These are phyloP conservation scores for Neonectria ditissima DNA, from an alignment of 2,329 filamentous ascomycete genomes.

Conservation along the genomic window DNA sequence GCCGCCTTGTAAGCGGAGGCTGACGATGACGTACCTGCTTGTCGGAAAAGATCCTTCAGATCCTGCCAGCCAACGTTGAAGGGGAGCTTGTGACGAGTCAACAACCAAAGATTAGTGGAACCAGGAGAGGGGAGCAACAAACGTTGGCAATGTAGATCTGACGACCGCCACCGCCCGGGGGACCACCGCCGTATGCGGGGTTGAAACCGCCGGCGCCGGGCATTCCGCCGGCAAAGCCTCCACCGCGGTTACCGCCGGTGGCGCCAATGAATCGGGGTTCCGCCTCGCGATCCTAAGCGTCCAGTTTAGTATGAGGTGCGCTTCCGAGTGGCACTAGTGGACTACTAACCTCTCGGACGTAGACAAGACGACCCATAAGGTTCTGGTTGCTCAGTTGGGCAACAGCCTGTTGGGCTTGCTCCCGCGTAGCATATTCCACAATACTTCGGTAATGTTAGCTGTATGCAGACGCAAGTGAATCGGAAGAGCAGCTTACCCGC, in stretches of 20 bases:
- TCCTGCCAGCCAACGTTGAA: slow-evolving; percentile 99
- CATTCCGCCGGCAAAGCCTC: slow-evolving; percentile 65
- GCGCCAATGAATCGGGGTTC: slow-evolving; percentile 95
- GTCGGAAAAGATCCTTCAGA: slow-evolving; percentile 97
- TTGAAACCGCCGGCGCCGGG: slow-evolving; percentile 62
- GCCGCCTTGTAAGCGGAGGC: slow-evolving; percentile 5
- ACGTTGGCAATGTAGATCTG: slow-evolving; percentile 99
- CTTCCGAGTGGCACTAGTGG: too few relatives aligned
- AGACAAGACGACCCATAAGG: slow-evolving; percentile 97
- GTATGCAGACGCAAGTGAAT: background rate
- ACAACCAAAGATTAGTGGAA: slow-evolving; percentile 28
- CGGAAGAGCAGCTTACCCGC: slow-evolving; percentile 81
- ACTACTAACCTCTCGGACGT: slow-evolving; percentile 88
- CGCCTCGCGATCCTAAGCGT: slow-evolving; percentile 87
- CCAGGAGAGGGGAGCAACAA: slow-evolving; percentile 63
- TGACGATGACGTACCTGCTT: slow-evolving; percentile 79
- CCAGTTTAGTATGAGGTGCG: background rate
- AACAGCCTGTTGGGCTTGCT: slow-evolving; percentile 98
- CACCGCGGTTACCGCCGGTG: slow-evolving; percentile 71
- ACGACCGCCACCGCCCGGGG: slow-evolving; percentile 70
- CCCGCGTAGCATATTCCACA: slow-evolving; percentile 99
- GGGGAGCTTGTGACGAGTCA: slow-evolving; percentile 75
- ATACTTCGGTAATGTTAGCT: slow-evolving; percentile 72
- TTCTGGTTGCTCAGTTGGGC: slow-evolving; percentile 99
- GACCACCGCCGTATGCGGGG: slow-evolving; percentile 64